Evolutionary conservation across 139 green algal species (phyloP).

Genomic region (Dunaliella sp.): DNA sequence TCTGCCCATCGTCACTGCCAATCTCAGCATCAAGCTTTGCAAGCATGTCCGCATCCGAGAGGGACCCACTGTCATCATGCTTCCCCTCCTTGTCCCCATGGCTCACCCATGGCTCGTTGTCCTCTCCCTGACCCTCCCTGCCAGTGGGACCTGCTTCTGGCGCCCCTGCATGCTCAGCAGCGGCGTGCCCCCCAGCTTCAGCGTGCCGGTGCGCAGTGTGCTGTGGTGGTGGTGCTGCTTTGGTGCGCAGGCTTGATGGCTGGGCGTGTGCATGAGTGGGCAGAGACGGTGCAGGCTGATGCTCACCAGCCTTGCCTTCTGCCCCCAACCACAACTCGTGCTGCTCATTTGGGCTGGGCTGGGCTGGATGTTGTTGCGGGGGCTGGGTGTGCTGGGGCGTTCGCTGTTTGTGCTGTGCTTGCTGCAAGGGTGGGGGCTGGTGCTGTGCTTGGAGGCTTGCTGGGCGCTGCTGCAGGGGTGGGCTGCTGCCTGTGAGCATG

Average conservation of each 20-base stretch:
- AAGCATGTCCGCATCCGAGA: not conserved
- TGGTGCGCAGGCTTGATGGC: not conserved
- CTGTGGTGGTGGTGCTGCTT: not conserved
- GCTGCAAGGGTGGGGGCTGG: no score
- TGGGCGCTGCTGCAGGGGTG: not conserved
- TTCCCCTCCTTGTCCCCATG: not conserved
- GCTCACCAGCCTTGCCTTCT: not conserved
- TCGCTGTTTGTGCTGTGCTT: not conserved
- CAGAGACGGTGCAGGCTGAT: not conserved
- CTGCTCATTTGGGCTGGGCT: no score
- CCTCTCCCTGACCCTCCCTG: not conserved
- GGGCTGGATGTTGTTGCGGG: not conserved
- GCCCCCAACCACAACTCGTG: not conserved
- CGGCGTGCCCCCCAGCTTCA: not conserved
- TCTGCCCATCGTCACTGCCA: no score
- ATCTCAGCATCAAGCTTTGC: not conserved
- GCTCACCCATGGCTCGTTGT: not conserved
- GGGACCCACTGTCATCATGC: not conserved
- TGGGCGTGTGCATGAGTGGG: not conserved
- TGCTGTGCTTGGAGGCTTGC: no score
- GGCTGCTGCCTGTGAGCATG: not conserved
- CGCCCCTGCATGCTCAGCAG: constrained; percentile 10
- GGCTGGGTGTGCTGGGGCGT: not conserved
- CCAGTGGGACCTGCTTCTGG: constrained; percentile 10
- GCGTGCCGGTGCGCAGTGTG: not conserved